These are phyloP conservation scores for Metschnikowia similis DNA, from an alignment of 805 yeast species.

Conservation along the genomic window DNA sequence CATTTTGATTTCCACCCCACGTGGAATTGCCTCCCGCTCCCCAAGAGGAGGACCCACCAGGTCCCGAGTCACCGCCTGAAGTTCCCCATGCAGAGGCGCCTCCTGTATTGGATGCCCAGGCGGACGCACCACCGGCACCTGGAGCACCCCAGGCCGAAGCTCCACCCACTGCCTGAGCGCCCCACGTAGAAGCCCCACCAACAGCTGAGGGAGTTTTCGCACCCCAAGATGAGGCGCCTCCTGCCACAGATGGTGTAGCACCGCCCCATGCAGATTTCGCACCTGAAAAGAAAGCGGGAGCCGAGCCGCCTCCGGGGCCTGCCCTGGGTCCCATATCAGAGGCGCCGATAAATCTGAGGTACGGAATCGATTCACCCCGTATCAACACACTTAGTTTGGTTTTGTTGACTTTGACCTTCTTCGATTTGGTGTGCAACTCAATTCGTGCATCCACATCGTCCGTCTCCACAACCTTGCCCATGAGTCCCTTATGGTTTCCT, in stretches of 20 bases:
- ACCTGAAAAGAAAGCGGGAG: slow-evolving; percentile 37
- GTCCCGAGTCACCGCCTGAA: slow-evolving; percentile 2
- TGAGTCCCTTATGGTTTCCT: slow-evolving; percentile 93
- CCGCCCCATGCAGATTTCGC: slow-evolving; percentile 55
- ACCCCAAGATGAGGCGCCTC: slow-evolving; percentile 40
- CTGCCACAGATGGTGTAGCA: slow-evolving; percentile 24
- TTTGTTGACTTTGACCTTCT: slow-evolving; percentile 80
- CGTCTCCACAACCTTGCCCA: slow-evolving; percentile 90
- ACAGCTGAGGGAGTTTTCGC: slow-evolving; percentile 14
- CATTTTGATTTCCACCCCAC: slow-evolving; percentile 10
- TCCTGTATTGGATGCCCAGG: slow-evolving; percentile 41
- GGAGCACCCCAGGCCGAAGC: slow-evolving; percentile 22
- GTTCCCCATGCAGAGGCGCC: slow-evolving; percentile 32
- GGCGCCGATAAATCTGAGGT: slow-evolving; percentile 70
- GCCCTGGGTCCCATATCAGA: slow-evolving; percentile 19
- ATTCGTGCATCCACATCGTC: slow-evolving; percentile 89
- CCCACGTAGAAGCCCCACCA: slow-evolving; percentile 42
- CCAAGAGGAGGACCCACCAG: slow-evolving; percentile 19
- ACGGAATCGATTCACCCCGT: slow-evolving; percentile 69
- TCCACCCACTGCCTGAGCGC: slow-evolving; percentile 25
- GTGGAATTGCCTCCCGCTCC: slow-evolving; percentile 19
- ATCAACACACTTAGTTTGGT: slow-evolving; percentile 68
- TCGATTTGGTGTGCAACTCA: slow-evolving; percentile 89
- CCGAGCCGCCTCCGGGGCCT: slow-evolving; percentile 20
- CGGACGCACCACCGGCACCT: slow-evolving; percentile 27